Conservation (phyloP, 2,329 filamentous ascomycete species). For the Lecanosticta acicola region DNA sequence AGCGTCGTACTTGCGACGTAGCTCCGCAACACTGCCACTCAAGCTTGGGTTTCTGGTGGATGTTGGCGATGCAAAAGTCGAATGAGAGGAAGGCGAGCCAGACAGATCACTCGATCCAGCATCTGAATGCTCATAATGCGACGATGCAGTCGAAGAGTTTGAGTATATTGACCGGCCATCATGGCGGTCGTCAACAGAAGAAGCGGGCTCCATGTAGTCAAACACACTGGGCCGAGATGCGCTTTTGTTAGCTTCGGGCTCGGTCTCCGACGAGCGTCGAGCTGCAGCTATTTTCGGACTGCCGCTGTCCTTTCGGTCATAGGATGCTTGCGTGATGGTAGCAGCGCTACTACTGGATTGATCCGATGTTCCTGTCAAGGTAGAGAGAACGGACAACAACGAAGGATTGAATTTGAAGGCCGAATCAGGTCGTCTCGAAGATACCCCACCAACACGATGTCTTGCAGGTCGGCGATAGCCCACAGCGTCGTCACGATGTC, state of each 20-base stretch:
- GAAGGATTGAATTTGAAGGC: constrained; percentile 36
- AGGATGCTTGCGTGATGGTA: constrained; percentile 42
- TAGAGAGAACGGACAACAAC: constrained; percentile 39
- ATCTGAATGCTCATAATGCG: constrained; percentile 29
- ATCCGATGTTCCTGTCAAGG: constrained; percentile 37
- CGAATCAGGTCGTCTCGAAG: constrained; percentile 29
- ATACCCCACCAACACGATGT: constrained; percentile 32
- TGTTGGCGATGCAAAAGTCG: constrained; percentile 29
- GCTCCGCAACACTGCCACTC: constrained; percentile 27
- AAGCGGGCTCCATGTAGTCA: constrained; percentile 24
- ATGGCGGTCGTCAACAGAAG: constrained; percentile 18
- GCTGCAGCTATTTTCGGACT: constrained; percentile 7
- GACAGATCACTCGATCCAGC: constrained; percentile 29
- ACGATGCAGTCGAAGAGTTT: constrained; percentile 24
- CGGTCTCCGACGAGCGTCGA: constrained; percentile 12
- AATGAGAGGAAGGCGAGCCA: constrained; percentile 29
- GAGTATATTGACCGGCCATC: constrained; percentile 21
- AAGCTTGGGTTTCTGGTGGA: constrained; percentile 18
- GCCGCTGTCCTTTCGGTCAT: constrained; percentile 28
- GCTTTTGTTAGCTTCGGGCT: constrained; percentile 13
- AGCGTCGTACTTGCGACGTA: constrained; percentile 26
- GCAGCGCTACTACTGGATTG: constrained; percentile 43
- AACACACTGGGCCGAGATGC: constrained; percentile 26
- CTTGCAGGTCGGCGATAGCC: constrained; percentile 26
- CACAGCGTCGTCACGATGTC: constrained; percentile 16